phyloP scores from a whole-genome alignment of 2,329 filamentous ascomycete species.

The Colletotrichum liaoningense region DNA sequence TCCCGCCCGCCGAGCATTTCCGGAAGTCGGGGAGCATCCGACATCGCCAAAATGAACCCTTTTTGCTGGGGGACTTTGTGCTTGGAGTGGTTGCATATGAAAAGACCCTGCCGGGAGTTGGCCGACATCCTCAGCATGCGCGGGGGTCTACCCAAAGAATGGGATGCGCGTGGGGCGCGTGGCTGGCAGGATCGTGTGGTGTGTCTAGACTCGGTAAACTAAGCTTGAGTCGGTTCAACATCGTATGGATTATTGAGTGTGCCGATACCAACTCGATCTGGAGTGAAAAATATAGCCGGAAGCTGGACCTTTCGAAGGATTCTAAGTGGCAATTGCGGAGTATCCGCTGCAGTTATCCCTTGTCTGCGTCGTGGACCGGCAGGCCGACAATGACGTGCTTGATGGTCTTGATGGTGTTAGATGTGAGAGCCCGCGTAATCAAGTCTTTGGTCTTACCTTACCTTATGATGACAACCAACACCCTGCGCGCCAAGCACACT shows the following conservation, averaged over 20 bases:
- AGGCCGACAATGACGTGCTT: constrained; percentile 27
- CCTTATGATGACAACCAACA: too few relatives aligned
- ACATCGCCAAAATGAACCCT: neutral
- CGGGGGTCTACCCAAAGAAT: neutral
- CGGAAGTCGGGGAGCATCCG: constrained; percentile 18
- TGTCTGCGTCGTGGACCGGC: neutral
- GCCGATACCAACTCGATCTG: neutral
- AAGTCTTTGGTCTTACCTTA: too few relatives aligned
- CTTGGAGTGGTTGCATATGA: neutral
- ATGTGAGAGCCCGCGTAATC: neutral
- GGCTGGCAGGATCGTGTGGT: neutral
- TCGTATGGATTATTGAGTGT: neutral
- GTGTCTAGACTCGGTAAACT: neutral
- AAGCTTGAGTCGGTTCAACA: too few relatives aligned
- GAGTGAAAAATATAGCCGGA: neutral
- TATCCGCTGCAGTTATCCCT: constrained; percentile 1
- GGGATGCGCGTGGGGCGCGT: constrained; percentile 2
- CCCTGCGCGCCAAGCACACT: too few relatives aligned
- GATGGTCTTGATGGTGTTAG: constrained; percentile 26
- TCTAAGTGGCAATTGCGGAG: constrained; percentile 16
- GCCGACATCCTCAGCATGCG: neutral
- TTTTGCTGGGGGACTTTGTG: neutral
- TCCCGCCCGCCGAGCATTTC: neutral
- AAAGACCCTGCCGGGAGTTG: constrained; percentile 24
- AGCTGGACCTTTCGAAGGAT: neutral